These are phyloP conservation scores for Hypseocharis bilobata DNA, from an alignment of 441 rosid species.

Conservation along the genomic window DNA sequence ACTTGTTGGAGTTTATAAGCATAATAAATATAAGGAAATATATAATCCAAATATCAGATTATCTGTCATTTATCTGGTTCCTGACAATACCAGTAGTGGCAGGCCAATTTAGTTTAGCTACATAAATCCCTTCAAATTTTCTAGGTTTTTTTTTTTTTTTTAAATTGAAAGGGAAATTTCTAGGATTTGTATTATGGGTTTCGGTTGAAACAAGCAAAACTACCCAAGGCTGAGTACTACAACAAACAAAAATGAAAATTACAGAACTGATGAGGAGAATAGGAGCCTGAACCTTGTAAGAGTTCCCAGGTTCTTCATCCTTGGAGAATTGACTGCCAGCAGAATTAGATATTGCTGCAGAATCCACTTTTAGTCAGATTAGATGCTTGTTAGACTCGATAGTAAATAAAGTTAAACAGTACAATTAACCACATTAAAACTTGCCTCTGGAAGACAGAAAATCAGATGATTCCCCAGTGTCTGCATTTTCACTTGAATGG, in stretches of 20 bases:
- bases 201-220: neutral
- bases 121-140: no score
- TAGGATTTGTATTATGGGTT: neutral
- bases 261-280: neutral
- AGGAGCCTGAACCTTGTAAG: conserved; percentile 24
- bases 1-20: no score
- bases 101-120: neutral
- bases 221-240: neutral
- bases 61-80: neutral
- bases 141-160: no score
- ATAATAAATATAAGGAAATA: no score
- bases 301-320: conserved; percentile 18
- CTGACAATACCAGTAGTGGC: neutral
- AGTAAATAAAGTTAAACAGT: neutral
- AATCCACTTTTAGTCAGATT: conserved; percentile 13
- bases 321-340: conserved; percentile 17
- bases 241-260: neutral
- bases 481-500: conserved; percentile 16
- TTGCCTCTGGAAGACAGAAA: conserved; percentile 26
- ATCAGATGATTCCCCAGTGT: conserved; percentile 8
- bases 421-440: conserved; percentile 6
- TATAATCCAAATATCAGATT: no score
- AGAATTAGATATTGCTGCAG: conserved; percentile 25
- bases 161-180: no score
- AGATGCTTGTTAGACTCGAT: neutral